phyloP scores from a whole-genome alignment of 164 flowering plant genomes.

The Taxillus chinensis region DNA sequence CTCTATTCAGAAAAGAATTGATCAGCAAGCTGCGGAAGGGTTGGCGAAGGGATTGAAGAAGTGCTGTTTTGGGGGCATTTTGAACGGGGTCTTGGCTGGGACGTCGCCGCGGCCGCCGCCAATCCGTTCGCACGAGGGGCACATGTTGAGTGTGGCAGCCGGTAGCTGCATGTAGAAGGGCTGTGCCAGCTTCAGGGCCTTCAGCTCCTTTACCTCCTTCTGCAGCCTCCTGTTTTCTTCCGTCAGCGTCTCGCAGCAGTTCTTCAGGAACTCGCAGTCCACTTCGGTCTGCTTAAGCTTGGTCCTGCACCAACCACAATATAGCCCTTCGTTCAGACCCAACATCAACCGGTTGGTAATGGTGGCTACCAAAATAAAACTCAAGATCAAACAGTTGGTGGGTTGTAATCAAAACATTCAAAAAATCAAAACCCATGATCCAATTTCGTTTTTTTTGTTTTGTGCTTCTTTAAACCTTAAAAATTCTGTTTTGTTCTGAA shows the following conservation, averaged over 20 bases:
- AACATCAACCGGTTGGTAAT: too few species aligned
- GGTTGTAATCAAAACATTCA: neutral
- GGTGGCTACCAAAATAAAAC: too few species aligned
- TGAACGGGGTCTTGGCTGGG: conserved; percentile 28
- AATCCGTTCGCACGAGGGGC: conserved; percentile 72
- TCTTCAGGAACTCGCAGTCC: conserved; percentile 79
- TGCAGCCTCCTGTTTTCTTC: conserved; percentile 73
- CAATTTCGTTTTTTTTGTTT: too few species aligned
- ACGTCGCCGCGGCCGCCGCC: conserved; percentile 22
- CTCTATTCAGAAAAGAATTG: conserved; percentile 7
- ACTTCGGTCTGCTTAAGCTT: conserved; percentile 91
- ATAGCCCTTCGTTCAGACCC: neutral
- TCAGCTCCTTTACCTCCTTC: conserved; percentile 74
- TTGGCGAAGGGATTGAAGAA: conserved; percentile 56
- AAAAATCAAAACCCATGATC: neutral
- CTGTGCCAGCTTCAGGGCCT: conserved; percentile 57
- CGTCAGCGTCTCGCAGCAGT: conserved; percentile 65
- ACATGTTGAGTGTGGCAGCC: conserved; percentile 75
- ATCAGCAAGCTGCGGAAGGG: conserved; percentile 31
- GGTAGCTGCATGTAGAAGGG: conserved; percentile 73
- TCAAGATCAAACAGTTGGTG: neutral
- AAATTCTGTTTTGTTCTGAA: neutral
- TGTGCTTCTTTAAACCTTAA: neutral
- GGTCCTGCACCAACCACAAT: conserved; percentile 32
- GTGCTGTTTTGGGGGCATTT: conserved; percentile 39